A percentile compares a stretch with the other conserved stretches of the same genome.
Conservation (phyloP, 441 rosid species). For the Pelargonium australe region DNA sequence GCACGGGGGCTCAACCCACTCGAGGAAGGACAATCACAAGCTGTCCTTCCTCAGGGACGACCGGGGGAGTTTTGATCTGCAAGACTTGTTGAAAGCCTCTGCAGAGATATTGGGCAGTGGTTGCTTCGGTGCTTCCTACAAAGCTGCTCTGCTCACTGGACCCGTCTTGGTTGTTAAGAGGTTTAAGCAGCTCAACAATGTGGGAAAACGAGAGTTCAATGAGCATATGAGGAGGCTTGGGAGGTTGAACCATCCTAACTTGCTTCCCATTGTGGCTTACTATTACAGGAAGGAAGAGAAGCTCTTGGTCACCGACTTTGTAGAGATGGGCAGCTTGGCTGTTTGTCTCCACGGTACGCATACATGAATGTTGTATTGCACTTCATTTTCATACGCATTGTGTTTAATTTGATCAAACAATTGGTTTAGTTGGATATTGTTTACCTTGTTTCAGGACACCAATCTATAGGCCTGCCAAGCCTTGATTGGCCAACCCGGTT, state of each 20-base stretch:
- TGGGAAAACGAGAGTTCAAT: slow-evolving; percentile 70
- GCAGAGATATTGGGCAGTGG: slow-evolving; percentile 96
- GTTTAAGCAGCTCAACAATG: slow-evolving; percentile 73
- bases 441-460: slow-evolving; percentile 46
- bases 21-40: slow-evolving; percentile 32
- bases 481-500: slow-evolving; percentile 67
- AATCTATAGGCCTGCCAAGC: slow-evolving; percentile 38
- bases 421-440: neutral
- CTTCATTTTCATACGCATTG: neutral
- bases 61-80: slow-evolving; percentile 55
- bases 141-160: slow-evolving; percentile 45
- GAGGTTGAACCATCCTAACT: slow-evolving; percentile 59
- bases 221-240: slow-evolving; percentile 80
- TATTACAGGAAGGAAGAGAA: slow-evolving; percentile 90
- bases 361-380: too few species aligned
- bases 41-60: slow-evolving; percentile 53
- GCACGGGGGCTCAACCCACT: neutral
- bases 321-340: slow-evolving; percentile 68
- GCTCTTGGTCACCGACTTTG: slow-evolving; percentile 62
- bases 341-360: slow-evolving; percentile 65
- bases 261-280: slow-evolving; percentile 62
- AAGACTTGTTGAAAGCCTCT: slow-evolving; percentile 70
- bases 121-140: slow-evolving; percentile 86
- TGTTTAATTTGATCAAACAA: neutral
- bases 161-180: slow-evolving; percentile 70